These are phyloP conservation scores for Fragosphaeria purpurea DNA, from an alignment of 2,329 filamentous ascomycete species.

Conservation along the genomic window DNA sequence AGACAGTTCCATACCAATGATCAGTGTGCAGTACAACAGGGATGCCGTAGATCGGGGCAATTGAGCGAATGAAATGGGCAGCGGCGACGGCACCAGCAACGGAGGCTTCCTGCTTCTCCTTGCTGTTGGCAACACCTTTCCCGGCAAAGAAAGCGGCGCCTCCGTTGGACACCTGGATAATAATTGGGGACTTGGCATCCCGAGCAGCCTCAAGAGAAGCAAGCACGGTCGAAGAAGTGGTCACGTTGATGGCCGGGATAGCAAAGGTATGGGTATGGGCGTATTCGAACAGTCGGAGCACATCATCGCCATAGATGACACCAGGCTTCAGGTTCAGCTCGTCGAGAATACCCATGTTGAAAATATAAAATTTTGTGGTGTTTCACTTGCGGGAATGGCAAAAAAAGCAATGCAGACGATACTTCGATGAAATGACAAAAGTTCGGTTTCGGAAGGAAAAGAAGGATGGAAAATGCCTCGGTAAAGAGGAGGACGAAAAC, in stretches of 20 bases:
- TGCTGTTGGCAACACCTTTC: slow-evolving; percentile 72
- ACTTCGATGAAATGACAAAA: too few relatives aligned
- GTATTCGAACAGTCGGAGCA: slow-evolving; percentile 70
- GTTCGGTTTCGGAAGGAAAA: too few relatives aligned
- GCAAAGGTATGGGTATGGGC: slow-evolving; percentile 80
- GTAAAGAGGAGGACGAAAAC: too few relatives aligned
- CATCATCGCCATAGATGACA: slow-evolving; percentile 45
- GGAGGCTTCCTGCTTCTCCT: slow-evolving; percentile 85
- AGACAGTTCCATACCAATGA: slow-evolving; percentile 35
- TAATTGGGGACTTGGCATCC: slow-evolving; percentile 81
- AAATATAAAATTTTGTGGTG: too few relatives aligned
- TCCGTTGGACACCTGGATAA: slow-evolving; percentile 89
- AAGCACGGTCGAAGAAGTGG: slow-evolving; percentile 61
- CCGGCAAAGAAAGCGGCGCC: slow-evolving; percentile 88
- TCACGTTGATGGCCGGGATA: slow-evolving; percentile 88
- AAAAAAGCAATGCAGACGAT: too few relatives aligned
- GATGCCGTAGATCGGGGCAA: slow-evolving; percentile 79
- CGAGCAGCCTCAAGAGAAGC: slow-evolving; percentile 79
- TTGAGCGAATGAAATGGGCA: slow-evolving; percentile 84
- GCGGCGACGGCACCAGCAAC: slow-evolving; percentile 80
- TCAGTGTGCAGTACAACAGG: slow-evolving; percentile 94
- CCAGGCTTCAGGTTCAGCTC: slow-evolving; percentile 42
- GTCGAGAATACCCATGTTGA: slow-evolving; percentile 22
- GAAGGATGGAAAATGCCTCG: too few relatives aligned
- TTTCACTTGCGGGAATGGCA: too few relatives aligned